phyloP scores from a whole-genome alignment of 192 early-diverging fungal genomes.

The Coemansia sp. region DNA sequence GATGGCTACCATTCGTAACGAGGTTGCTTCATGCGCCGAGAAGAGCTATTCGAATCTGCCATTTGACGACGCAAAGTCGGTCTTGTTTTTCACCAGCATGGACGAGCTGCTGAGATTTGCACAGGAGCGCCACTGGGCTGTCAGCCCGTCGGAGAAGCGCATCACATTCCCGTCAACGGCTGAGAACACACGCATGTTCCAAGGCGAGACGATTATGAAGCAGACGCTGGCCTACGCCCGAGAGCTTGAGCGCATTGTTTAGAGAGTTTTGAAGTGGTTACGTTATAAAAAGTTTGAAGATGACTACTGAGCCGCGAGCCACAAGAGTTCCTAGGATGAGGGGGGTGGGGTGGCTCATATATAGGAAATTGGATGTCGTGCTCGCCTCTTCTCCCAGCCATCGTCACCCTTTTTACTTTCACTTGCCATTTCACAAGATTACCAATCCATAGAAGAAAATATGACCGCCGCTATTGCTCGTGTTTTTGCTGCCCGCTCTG shows the following conservation, averaged over 20 bases:
- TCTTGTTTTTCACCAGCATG: slow-evolving; percentile 82
- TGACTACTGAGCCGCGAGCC: not conserved
- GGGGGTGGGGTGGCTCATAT: not conserved
- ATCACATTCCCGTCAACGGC: slow-evolving; percentile 75
- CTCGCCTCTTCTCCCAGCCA: not conserved
- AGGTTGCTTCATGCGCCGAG: slow-evolving; percentile 95
- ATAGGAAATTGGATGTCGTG: too few relatives aligned
- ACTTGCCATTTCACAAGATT: not conserved
- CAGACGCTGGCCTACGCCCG: slow-evolving; percentile 85
- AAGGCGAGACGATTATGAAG: slow-evolving; percentile 79
- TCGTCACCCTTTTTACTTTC: not conserved
- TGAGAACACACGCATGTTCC: slow-evolving; percentile 68
- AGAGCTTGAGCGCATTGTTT: slow-evolving; percentile 92
- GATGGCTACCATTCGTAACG: slow-evolving; percentile 89
- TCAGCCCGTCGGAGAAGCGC: slow-evolving; percentile 75
- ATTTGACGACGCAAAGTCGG: slow-evolving; percentile 84
- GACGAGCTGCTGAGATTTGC: slow-evolving; percentile 86
- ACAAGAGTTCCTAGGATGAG: not conserved
- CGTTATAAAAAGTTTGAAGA: not conserved
- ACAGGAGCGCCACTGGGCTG: slow-evolving; percentile 81
- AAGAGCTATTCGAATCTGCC: slow-evolving; percentile 88
- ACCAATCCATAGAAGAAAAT: not conserved
- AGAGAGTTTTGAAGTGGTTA: too few relatives aligned
- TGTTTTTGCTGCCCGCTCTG: slow-evolving; percentile 27
- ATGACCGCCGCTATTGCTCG: slow-evolving; percentile 37